These are phyloP conservation scores for Phaeosphaeriaceae sp. DNA, from an alignment of 2,329 filamentous ascomycete species.

Conservation along the genomic window DNA sequence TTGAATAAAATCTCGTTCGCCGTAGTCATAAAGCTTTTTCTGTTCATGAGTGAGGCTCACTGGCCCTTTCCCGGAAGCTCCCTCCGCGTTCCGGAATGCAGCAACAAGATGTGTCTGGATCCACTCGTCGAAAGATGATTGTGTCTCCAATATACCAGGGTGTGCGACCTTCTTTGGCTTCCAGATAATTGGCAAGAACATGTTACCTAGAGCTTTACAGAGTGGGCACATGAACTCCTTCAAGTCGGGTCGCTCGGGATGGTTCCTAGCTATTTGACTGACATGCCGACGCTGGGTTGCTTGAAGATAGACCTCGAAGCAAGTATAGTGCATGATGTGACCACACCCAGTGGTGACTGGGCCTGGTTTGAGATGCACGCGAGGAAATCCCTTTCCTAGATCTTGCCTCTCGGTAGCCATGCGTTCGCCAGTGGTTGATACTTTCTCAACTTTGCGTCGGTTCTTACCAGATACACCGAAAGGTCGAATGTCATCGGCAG, in stretches of 20 bases:
- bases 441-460: slow-evolving; percentile 74
- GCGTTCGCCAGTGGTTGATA: slow-evolving; percentile 73
- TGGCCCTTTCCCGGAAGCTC: slow-evolving; percentile 29
- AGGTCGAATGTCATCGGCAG: slow-evolving; percentile 80
- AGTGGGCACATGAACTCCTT: slow-evolving; percentile 96
- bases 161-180: slow-evolving; percentile 87
- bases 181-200: slow-evolving; percentile 95
- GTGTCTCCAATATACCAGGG: slow-evolving; percentile 69
- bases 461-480: slow-evolving; percentile 94
- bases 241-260: slow-evolving; percentile 78
- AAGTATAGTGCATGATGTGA: slow-evolving; percentile 97
- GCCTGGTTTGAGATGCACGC: slow-evolving; percentile 69
- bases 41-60: slow-evolving; percentile 48
- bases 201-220: slow-evolving; percentile 94
- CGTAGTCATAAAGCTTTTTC: slow-evolving; percentile 60
- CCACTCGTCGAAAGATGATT: slow-evolving; percentile 71
- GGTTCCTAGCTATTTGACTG: slow-evolving; percentile 92
- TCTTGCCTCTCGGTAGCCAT: slow-evolving; percentile 78
- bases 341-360: slow-evolving; percentile 91
- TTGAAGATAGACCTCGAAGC: slow-evolving; percentile 89
- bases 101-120: slow-evolving; percentile 65
- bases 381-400: slow-evolving; percentile 87
- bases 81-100: slow-evolving; percentile 53
- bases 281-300: slow-evolving; percentile 83
- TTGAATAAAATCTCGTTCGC: slow-evolving; percentile 57